phyloP scores from a whole-genome alignment of 2,329 filamentous ascomycete species.

The Ophiosphaerella narmari region DNA sequence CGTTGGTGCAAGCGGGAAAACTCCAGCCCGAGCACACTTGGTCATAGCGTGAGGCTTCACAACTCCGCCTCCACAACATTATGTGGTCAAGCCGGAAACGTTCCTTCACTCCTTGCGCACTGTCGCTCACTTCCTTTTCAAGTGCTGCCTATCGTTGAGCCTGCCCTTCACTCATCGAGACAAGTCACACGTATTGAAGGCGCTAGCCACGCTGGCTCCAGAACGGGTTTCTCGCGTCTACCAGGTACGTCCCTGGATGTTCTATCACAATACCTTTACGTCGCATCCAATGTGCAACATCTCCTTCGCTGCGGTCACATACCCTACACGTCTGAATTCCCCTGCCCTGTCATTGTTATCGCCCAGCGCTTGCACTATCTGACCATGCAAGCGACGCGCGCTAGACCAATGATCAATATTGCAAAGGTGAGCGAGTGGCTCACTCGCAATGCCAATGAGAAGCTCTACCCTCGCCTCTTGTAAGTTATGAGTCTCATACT shows the following conservation, averaged over 20 bases:
- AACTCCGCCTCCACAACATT: conserved; percentile 15
- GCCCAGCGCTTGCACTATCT: conserved; percentile 7
- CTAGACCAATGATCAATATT: conserved; percentile 49
- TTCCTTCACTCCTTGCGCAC: conserved; percentile 3
- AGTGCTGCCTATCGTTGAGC: conserved; percentile 3
- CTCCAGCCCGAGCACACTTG: conserved; percentile 8
- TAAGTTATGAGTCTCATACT: conserved; percentile 26
- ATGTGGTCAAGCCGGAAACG: conserved; percentile 8
- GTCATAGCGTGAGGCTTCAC: conserved; percentile 20
- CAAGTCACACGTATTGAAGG: conserved; percentile 1
- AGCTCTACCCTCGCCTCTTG: conserved; percentile 52
- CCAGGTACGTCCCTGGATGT: conserved; percentile 15
- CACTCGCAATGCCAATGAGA: conserved; percentile 50
- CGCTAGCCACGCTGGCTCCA: conserved; percentile 2
- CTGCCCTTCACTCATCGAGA: conserved; percentile 6
- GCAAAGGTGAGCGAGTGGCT: conserved; percentile 51
- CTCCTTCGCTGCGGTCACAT: background rate
- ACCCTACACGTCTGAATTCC: background rate
- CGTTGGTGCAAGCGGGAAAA: conserved; percentile 4
- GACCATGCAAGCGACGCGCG: conserved; percentile 17
- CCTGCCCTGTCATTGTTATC: background rate
- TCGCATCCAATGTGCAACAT: background rate
- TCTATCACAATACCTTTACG: background rate
- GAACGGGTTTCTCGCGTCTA: conserved; percentile 12
- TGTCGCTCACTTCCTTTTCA: conserved; percentile 1